These are phyloP conservation scores for Ganoderma sinense DNA, from an alignment of 1,284 basidiomycete species.

Conservation along the genomic window DNA sequence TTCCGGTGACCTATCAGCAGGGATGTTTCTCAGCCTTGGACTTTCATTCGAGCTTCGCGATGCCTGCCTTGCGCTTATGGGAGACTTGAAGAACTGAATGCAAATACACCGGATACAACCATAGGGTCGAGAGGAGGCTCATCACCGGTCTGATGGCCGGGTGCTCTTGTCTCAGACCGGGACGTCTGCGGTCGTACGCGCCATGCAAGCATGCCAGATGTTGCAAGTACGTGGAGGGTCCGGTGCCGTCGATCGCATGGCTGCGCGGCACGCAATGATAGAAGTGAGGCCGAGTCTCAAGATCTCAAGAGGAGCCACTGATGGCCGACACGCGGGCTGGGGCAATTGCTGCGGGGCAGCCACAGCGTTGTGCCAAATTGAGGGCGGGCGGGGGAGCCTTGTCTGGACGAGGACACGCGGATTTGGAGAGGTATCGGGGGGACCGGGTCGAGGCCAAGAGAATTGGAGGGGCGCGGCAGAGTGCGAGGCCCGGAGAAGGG, in stretches of 20 bases:
- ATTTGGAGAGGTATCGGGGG: not conserved
- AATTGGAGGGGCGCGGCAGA: slow-evolving; percentile 1
- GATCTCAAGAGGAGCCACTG: slow-evolving; percentile 21
- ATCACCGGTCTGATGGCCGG: not conserved
- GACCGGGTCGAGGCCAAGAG: not conserved
- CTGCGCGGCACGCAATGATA: not conserved
- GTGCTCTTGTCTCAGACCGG: not conserved
- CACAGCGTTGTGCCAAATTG: not conserved
- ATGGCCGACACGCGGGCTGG: not conserved
- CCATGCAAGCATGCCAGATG: not conserved
- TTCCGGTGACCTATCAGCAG: slow-evolving; percentile 1
- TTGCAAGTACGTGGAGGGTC: not conserved
- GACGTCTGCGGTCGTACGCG: not conserved
- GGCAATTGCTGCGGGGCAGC: not conserved
- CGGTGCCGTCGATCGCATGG: not conserved
- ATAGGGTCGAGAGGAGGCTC: not conserved
- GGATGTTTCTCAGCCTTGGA: not conserved
- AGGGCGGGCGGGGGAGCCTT: not conserved
- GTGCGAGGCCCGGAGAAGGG: slow-evolving; percentile 5
- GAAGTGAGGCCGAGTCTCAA: not conserved
- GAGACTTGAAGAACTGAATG: slow-evolving; percentile 6
- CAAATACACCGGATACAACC: not conserved
- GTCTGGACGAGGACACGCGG: not conserved
- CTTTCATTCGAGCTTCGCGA: not conserved
- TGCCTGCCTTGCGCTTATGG: slow-evolving; percentile 13